Conservation (phyloP, 2,329 filamentous ascomycete genomes). For the Cercospora nicotianae region DNA sequence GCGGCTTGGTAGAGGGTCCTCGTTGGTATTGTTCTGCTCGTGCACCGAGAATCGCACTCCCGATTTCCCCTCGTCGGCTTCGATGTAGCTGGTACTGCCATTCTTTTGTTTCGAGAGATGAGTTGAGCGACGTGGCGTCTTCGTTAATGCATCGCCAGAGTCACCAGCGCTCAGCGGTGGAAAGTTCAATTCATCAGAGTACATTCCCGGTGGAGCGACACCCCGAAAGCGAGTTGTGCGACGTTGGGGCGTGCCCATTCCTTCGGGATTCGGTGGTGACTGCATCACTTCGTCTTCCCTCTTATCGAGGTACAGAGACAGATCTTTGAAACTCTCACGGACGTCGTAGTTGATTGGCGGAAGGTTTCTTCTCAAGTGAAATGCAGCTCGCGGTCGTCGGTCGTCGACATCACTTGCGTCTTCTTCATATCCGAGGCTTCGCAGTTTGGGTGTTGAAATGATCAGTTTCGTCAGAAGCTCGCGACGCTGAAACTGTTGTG, state of each 20-base stretch:
- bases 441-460: neutral
- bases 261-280: neutral
- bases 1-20: neutral
- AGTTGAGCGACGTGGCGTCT: neutral
- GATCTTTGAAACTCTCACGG: neutral
- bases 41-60: neutral
- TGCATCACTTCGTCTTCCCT: neutral
- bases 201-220: neutral
- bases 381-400: neutral
- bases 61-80: neutral
- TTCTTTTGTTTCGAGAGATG: neutral
- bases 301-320: neutral
- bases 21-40: neutral
- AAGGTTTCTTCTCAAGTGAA: neutral
- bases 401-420: neutral
- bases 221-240: neutral
- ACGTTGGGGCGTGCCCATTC: neutral
- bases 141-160: neutral
- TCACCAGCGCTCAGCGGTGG: neutral
- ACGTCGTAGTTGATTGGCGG: neutral
- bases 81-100: neutral
- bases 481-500: slow-evolving; percentile 3
- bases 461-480: neutral
- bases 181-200: neutral
- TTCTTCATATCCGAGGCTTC: neutral